Evolutionary conservation across 306 rosid genomes (phyloP).

Genomic region (Cucurbita ficifolia): DNA sequence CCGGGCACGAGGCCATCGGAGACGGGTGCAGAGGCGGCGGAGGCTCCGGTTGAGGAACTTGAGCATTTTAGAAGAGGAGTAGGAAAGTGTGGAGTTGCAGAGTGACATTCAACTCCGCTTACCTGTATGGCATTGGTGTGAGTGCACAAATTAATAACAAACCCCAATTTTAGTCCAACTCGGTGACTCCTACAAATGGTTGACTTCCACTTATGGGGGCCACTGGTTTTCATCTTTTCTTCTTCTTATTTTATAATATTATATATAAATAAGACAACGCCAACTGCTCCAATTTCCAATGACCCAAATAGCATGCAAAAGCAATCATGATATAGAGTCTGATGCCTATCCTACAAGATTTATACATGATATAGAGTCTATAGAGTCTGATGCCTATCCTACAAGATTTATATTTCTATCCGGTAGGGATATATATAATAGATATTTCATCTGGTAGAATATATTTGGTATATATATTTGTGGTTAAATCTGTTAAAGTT

Average conservation of each 20-base stretch:
- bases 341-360: too few species aligned
- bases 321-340: too few species aligned
- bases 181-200: not conserved
- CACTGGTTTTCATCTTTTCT: not conserved
- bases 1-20: constrained; percentile 48
- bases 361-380: too few species aligned
- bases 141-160: not conserved
- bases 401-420: too few species aligned
- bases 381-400: too few species aligned
- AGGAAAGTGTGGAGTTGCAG: constrained; percentile 7
- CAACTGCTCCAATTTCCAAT: constrained; percentile 14
- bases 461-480: too few species aligned
- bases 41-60: constrained; percentile 33
- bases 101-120: constrained; percentile 14
- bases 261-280: not conserved
- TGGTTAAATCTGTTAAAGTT: too few species aligned
- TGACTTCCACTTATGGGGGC: not conserved
- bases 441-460: too few species aligned
- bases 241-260: not conserved
- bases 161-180: too few species aligned
- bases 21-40: constrained; percentile 45
- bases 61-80: constrained; percentile 30
- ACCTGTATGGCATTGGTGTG: not conserved
- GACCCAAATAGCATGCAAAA: not conserved
- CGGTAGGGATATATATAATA: too few species aligned